phyloP scores from a whole-genome alignment of 805 yeast genomes.

The Saccharomycopsis malanga region DNA sequence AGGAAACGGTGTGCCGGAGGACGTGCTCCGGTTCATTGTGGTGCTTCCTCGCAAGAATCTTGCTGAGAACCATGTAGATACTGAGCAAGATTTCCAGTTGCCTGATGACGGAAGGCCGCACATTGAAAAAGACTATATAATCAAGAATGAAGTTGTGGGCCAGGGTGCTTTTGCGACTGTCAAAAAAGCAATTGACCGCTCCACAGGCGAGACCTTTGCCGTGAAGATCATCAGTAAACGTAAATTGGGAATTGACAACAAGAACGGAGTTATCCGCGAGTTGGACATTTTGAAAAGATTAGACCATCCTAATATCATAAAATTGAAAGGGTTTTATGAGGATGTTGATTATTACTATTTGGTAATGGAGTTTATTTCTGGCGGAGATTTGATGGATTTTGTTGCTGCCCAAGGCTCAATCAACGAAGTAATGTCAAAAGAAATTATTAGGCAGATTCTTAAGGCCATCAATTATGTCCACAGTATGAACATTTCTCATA shows the following conservation, averaged over 20 bases:
- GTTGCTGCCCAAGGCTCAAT: slow-evolving; percentile 89
- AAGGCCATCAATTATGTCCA: slow-evolving; percentile 86
- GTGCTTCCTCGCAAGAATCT: slow-evolving; percentile 31
- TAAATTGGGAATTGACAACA: slow-evolving; percentile 67
- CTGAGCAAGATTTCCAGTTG: slow-evolving; percentile 26
- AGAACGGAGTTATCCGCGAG: slow-evolving; percentile 81
- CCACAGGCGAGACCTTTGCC: slow-evolving; percentile 81
- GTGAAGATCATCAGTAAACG: slow-evolving; percentile 83
- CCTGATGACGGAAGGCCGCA: slow-evolving; percentile 32
- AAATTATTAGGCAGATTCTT: slow-evolving; percentile 75
- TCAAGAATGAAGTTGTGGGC: slow-evolving; percentile 81
- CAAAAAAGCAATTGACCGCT: slow-evolving; percentile 79
- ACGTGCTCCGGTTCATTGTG: slow-evolving; percentile 45
- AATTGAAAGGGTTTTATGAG: slow-evolving; percentile 76
- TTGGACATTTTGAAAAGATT: slow-evolving; percentile 69
- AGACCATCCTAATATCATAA: slow-evolving; percentile 80
- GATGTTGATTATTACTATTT: slow-evolving; percentile 75
- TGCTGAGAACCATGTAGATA: not conserved
- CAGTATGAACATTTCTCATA: slow-evolving; percentile 83
- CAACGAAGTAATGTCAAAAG: slow-evolving; percentile 85
- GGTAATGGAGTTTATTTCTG: slow-evolving; percentile 93
- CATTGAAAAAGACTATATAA: slow-evolving; percentile 62
- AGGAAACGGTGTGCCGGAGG: slow-evolving; percentile 77
- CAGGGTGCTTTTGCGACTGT: slow-evolving; percentile 99
- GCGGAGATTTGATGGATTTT: slow-evolving; percentile 97